Percentiles rank a stretch among this genome's conserved stretches.
These are phyloP conservation scores for Gossypium ekmanianum DNA, from an alignment of 345 rosid species.

Conservation along the genomic window DNA sequence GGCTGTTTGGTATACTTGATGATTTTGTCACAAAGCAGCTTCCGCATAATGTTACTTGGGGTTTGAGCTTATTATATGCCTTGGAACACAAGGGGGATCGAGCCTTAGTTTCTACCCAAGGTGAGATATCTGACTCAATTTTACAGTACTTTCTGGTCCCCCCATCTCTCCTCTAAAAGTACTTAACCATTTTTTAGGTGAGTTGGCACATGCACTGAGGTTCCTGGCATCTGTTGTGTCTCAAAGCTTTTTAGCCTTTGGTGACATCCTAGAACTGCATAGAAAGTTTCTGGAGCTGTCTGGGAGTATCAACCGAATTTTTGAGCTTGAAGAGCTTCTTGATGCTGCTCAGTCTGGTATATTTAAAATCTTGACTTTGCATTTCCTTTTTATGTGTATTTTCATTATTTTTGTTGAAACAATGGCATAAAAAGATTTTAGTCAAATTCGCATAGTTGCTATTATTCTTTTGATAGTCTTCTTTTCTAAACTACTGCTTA, in stretches of 20 bases:
- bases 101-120: constrained; percentile 80
- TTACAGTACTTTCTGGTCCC: constrained; percentile 4
- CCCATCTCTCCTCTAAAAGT: background rate
- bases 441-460: background rate
- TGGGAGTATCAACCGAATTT: constrained; percentile 83
- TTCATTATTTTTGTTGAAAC: background rate
- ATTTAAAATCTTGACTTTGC: constrained; percentile 10
- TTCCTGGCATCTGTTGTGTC: constrained; percentile 98
- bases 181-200: constrained; percentile 53
- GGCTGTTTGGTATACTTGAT: constrained; percentile 87
- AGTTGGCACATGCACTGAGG: constrained; percentile 93
- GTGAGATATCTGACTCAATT: constrained; percentile 33
- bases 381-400: background rate
- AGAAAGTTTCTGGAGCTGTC: constrained; percentile 91
- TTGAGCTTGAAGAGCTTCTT: constrained; percentile 95
- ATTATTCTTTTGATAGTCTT: background rate
- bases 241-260: constrained; percentile 98
- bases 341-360: constrained; percentile 84
- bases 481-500: background rate
- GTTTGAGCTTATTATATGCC: constrained; percentile 92
- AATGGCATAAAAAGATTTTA: background rate
- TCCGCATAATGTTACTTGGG: constrained; percentile 98
- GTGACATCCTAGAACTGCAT: constrained; percentile 91
- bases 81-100: constrained; percentile 89
- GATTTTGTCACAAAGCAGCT: constrained; percentile 97